Conservation (phyloP, 2,329 filamentous ascomycete species). For the Fusarium sacchari region DNA sequence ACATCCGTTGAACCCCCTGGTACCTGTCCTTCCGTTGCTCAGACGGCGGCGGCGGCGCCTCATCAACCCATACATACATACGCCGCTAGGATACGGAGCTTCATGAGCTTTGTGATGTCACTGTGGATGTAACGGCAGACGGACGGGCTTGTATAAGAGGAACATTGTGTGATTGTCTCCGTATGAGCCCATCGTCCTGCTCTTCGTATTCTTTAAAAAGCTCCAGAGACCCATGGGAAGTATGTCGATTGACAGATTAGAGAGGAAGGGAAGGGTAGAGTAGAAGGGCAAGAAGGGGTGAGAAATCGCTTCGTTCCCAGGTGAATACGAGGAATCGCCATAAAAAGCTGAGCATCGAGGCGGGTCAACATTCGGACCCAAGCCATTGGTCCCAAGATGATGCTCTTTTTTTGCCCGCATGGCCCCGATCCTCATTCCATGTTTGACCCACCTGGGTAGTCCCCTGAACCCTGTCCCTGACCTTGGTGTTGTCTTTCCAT, state of each 20-base stretch:
- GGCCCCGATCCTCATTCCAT: slow-evolving; percentile 26
- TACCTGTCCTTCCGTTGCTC: slow-evolving; percentile 16
- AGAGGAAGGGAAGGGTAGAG: background rate
- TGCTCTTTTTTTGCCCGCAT: slow-evolving; percentile 19
- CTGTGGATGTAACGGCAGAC: slow-evolving; percentile 31
- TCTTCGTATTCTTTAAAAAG: slow-evolving; percentile 35
- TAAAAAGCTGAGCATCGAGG: slow-evolving; percentile 34
- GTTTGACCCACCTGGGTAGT: slow-evolving; percentile 22
- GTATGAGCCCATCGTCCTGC: slow-evolving; percentile 1
- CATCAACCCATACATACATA: slow-evolving; percentile 1
- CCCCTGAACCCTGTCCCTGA: slow-evolving; percentile 40
- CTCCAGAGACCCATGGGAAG: slow-evolving; percentile 1
- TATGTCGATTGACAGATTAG: background rate
- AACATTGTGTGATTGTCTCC: slow-evolving; percentile 1
- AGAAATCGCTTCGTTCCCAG: slow-evolving; percentile 6
- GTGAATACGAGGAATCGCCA: slow-evolving; percentile 40
- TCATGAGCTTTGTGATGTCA: slow-evolving; percentile 34
- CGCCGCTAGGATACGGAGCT: slow-evolving; percentile 11
- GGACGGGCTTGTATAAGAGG: slow-evolving; percentile 1
- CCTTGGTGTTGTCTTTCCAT: slow-evolving; percentile 3
- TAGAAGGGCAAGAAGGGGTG: background rate
- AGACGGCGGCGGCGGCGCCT: slow-evolving; percentile 22
- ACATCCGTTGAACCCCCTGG: slow-evolving; percentile 21
- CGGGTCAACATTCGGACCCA: slow-evolving; percentile 34
- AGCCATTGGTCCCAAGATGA: slow-evolving; percentile 33